Evolutionary conservation across 2,329 filamentous ascomycete genomes (phyloP).

Genomic region (Alternaria gansuensis): DNA sequence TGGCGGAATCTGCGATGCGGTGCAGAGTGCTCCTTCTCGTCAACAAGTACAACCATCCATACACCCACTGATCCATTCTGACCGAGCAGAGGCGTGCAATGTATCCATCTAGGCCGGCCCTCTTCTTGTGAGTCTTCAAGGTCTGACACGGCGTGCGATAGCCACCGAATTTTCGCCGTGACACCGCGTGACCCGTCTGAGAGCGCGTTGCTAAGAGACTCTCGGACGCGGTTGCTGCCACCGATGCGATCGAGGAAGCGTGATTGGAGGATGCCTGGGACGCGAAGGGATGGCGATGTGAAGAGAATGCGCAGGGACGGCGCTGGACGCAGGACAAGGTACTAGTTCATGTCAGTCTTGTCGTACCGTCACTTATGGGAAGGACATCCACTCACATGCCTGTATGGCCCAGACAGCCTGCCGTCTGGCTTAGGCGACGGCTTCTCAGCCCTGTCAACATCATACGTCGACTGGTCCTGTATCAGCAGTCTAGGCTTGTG

Average conservation of each 20-base stretch:
- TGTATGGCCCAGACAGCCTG: constrained; percentile 61
- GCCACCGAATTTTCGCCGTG: constrained; percentile 78
- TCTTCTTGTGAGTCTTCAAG: constrained; percentile 60
- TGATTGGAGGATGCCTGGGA: constrained; percentile 60
- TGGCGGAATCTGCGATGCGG: constrained; percentile 41
- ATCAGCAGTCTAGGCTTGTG: constrained; percentile 59
- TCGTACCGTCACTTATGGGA: not conserved
- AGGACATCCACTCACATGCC: constrained; percentile 59
- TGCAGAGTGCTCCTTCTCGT: constrained; percentile 56
- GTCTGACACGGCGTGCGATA: constrained; percentile 50
- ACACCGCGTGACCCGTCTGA: constrained; percentile 71
- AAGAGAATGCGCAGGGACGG: constrained; percentile 62
- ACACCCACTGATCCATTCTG: constrained; percentile 74
- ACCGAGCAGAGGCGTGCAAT: constrained; percentile 76
- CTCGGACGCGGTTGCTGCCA: constrained; percentile 61
- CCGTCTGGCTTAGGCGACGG: constrained; percentile 35
- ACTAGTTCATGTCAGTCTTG: constrained; percentile 47
- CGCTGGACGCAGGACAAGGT: constrained; percentile 58
- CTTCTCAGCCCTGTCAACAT: constrained; percentile 32
- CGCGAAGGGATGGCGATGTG: constrained; percentile 60
- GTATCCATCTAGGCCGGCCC: constrained; percentile 76
- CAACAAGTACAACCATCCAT: constrained; percentile 80
- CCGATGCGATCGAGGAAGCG: constrained; percentile 60
- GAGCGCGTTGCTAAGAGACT: constrained; percentile 67
- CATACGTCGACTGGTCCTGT: constrained; percentile 56